These are phyloP conservation scores for Lactarius pseudohatsudake DNA, from an alignment of 768 basidiomycete genomes.

Conservation along the genomic window DNA sequence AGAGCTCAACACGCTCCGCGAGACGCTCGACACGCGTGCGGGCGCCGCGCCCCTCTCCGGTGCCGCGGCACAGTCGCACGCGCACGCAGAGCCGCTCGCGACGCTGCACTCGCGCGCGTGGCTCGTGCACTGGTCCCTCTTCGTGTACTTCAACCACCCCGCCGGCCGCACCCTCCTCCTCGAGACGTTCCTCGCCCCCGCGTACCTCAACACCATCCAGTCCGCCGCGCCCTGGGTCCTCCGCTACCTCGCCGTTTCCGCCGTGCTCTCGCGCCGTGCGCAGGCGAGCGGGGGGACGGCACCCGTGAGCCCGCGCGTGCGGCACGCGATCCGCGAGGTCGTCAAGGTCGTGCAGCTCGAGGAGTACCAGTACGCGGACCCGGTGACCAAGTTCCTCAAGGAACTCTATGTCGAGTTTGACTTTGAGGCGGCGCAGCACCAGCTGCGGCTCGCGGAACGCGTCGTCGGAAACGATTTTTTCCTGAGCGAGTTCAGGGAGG, in stretches of 20 bases:
- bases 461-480: conserved; percentile 94
- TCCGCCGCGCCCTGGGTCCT: conserved; percentile 93
- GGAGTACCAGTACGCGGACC: conserved; percentile 94
- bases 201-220: conserved; percentile 98
- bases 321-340: conserved; percentile 86
- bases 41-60: conserved; percentile 41
- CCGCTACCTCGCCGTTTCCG: conserved; percentile 91
- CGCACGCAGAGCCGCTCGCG: conserved; percentile 69
- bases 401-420: conserved; percentile 95
- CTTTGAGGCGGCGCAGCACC: conserved; percentile 89
- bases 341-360: conserved; percentile 94
- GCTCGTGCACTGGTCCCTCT: conserved; percentile 97
- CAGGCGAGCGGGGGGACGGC: conserved; percentile 47
- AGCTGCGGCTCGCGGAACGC: conserved; percentile 72
- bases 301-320: conserved; percentile 66
- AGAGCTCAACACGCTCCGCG: conserved; percentile 93
- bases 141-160: conserved; percentile 97
- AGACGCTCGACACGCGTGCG: conserved; percentile 81
- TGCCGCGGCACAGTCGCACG: conserved; percentile 27
- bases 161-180: conserved; percentile 89
- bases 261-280: conserved; percentile 84
- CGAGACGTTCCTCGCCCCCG: conserved; percentile 94
- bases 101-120: conserved; percentile 95
- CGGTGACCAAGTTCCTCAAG: conserved; percentile 89
- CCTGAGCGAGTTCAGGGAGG: conserved; percentile 84